A percentile compares a stretch with the other conserved stretches of the same genome.
phyloP scores from a whole-genome alignment of 495 filamentous ascomycete species.

The Tuber magnatum region DNA sequence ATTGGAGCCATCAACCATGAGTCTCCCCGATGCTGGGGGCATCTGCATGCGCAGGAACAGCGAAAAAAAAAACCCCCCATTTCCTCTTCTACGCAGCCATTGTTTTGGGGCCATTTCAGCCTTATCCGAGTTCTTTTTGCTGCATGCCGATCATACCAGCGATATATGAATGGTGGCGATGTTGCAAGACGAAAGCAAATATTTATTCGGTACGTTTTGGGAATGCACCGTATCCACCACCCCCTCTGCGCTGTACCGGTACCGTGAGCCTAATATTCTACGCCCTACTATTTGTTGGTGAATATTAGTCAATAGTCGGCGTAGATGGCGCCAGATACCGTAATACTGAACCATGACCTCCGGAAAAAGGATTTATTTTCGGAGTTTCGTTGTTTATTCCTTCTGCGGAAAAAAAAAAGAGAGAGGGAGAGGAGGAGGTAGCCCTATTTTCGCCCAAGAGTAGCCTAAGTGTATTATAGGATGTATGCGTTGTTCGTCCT shows the following conservation, averaged over 20 bases:
- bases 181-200: background rate
- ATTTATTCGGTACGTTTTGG: background rate
- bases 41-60: slow-evolving; percentile 3
- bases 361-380: background rate
- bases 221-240: background rate
- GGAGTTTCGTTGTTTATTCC: background rate
- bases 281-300: background rate
- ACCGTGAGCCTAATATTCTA: background rate
- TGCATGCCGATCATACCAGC: background rate
- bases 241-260: background rate
- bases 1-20: background rate
- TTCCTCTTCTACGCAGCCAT: background rate
- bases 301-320: background rate
- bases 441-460: background rate
- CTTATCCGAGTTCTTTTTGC: background rate
- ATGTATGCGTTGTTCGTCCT: background rate
- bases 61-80: background rate
- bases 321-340: background rate
- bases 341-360: background rate
- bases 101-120: background rate
- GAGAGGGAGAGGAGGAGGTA: background rate
- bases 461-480: too few relatives aligned
- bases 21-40: background rate
- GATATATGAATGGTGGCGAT: background rate
- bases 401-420: background rate